Base-by-base conservation (phyloP, 495 filamentous ascomycete species). In the Neurospora sp. region DNA sequence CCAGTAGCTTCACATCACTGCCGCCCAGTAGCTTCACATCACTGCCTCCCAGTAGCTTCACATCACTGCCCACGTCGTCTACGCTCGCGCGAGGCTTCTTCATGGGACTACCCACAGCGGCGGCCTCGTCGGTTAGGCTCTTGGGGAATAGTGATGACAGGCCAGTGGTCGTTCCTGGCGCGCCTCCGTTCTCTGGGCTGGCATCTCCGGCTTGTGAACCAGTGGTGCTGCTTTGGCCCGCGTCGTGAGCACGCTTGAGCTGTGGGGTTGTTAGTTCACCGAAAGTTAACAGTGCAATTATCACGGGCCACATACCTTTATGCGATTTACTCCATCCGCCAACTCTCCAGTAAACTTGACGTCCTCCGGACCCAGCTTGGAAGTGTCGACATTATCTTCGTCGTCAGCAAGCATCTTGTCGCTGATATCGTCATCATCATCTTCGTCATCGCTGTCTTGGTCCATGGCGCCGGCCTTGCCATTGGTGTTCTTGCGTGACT, bases 171-270 rank as follows among this genome's bases (percentile, higher is more conserved):
- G 6, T 72, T 37, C 76, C 76, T 76, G 66, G 71, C 74, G 71
- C 82, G 77, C 37, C 81, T 75, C 73, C 80, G 78, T 77, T 82
- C 77, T 76, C 82, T 20, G 84, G 81, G 5, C 79, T 80, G 7
- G 79, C 71, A n/a, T 79, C 77, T 20, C 79, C 82, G 3, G 70
- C 76, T 10, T 73, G 73, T 8, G 80, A 78, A 72, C 78, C 81
- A 5, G 81, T 80, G n/a, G 83, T 81, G 48, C 85, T 86, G 22
- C 91, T 82, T 2, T 90, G 91, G 37, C 96, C 94, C 40, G 89
- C 89, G 0, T 96, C 98, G 82, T 97, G 96, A 75, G 94, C 92
- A 73, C 96, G 92, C 88, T 99, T 99, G 42, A 98, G 88, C 95
- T 98, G 79, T 74, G 75, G 7, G 42, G 22, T 35, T 38, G 74